Base-by-base conservation (phyloP, 345 rosid genomes). In the Streptanthus diversifolius region DNA sequence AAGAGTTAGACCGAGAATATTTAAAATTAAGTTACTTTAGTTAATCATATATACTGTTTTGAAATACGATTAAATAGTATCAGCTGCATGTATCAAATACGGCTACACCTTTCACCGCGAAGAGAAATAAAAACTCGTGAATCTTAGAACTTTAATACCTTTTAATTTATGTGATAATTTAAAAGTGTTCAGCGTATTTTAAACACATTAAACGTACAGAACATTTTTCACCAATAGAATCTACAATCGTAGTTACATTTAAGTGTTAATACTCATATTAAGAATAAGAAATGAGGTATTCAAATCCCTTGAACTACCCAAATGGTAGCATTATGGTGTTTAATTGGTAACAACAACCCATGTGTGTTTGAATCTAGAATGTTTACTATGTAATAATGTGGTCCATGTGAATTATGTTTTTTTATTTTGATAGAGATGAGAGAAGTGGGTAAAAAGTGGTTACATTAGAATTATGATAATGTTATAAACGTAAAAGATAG, bases 391-490 rank as follows among this genome's bases (percentile, higher is more conserved):
- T 54, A 53, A 53, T 29, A 27, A 7, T 25, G 58, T 54, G 36
- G 59, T 29, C 18, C 19, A 30, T 18, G 30, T 41, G 36, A 30
- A 47, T 45, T n/a, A 11, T 55, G 73, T 29, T 68, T 41, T 68
- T 67, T 45, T 10, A 33, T 15, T 7, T 45, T 22, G 37, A 22
- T 54, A 70, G 45, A 22, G 24, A 57, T 5, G n/a, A 19, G n/a
- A 19, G 53, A 71, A 62, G 54, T 71, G 61, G 52, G 41, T 61
- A 41, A 63, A 53, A 41, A 53, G 10, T 41, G 47, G 57, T 12
- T 53, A 41, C 22, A 30, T 10, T 21, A 17, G 22, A 61, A 12
- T 8, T 9, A 49, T 27, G 30, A 55, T 9, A 68, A 19, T 40
- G 19, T 30, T 69, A 40, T 13, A 5, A 62, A 10, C 24, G 22